Evolutionary conservation across 2,329 filamentous ascomycete genomes (phyloP), one percentile per base, ranked within the genome.

Genomic region (Talaromyces marneffei): DNA sequence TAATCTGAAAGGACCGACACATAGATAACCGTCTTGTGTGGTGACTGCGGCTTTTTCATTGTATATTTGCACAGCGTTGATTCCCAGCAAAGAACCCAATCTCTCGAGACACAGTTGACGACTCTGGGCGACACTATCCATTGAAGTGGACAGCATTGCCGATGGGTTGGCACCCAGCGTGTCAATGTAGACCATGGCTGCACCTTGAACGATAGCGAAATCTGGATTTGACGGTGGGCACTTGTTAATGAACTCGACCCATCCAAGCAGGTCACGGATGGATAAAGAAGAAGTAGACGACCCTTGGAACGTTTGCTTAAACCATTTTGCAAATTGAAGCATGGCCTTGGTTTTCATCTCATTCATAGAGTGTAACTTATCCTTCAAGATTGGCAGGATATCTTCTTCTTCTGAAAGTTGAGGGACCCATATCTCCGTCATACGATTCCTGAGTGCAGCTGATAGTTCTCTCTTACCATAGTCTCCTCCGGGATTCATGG

Each of bases 381-480:
- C 85, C 57, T 82, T 79, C 16, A 97, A 86, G 66, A 99, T 99
- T 46, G 95, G 89, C 20, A 92, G 77, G 35, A 97, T 87, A 71
- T 99, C 95, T 31, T 92, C 87, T 57, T 86, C 84, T 63, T 93
- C 90, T 0, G 91, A 92, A 62, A 97, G 79, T 1, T 92, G 85
- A 1, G 94, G 92, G 0, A 97, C 94, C 94, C 94, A 99, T 8
- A 99, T 97, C 75, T 99, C 94, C 0, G 94, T 99, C 73, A 99
- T 96, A 63, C 94, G 90, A 72, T 99, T 99, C 50, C 94, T 85
- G 63, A 99, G 79, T 14, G 94, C 95, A 2, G 94, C 94, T 0
- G 94, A 99, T 12, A 99, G 83, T 74, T 99, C 94, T 67, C 93
- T 91, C 78, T 99, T 99, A 66, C 94, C 94, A 73, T 97, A 99